Percentiles rank a stretch among this genome's conserved stretches.
Evolutionary conservation across 352 stramenopile species (phyloP).

Genomic region (Globisporangium iwayamae): DNA sequence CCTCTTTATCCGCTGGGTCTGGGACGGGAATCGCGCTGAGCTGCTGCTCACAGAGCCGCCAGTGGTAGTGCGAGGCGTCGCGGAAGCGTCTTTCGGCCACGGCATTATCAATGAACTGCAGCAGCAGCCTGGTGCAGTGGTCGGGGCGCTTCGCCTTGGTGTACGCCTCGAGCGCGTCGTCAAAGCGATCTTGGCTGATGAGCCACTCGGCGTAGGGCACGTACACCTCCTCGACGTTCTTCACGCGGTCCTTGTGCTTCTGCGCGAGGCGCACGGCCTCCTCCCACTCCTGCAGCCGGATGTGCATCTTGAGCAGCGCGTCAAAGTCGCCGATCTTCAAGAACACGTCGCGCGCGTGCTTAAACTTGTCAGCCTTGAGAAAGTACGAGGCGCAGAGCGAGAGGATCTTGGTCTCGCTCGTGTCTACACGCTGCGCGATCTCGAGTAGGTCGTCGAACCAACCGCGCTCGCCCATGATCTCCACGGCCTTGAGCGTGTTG

Average conservation of each 20-base stretch:
- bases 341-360: conserved; percentile 76
- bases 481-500: conserved; percentile 73
- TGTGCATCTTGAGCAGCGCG: conserved; percentile 87
- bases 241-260: conserved; percentile 70
- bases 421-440: conserved; percentile 61
- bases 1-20: conserved; percentile 6
- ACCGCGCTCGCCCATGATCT: conserved; percentile 84
- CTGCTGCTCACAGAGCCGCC: conserved; percentile 85
- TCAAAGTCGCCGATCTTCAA: conserved; percentile 81
- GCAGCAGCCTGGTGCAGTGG: conserved; percentile 80
- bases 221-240: conserved; percentile 88
- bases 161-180: conserved; percentile 92
- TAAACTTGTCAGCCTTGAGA: conserved; percentile 68
- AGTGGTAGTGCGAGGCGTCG: conserved; percentile 93
- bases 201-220: conserved; percentile 93
- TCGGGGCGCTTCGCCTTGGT: conserved; percentile 75
- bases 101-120: conserved; percentile 87
- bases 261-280: conserved; percentile 89
- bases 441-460: conserved; percentile 87
- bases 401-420: conserved; percentile 41
- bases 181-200: conserved; percentile 88
- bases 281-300: conserved; percentile 89
- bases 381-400: conserved; percentile 62
- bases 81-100: conserved; percentile 84
- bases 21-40: conserved; percentile 34